Conservation (phyloP, 2,329 filamentous ascomycete genomes). For the Verticillium longisporum region DNA sequence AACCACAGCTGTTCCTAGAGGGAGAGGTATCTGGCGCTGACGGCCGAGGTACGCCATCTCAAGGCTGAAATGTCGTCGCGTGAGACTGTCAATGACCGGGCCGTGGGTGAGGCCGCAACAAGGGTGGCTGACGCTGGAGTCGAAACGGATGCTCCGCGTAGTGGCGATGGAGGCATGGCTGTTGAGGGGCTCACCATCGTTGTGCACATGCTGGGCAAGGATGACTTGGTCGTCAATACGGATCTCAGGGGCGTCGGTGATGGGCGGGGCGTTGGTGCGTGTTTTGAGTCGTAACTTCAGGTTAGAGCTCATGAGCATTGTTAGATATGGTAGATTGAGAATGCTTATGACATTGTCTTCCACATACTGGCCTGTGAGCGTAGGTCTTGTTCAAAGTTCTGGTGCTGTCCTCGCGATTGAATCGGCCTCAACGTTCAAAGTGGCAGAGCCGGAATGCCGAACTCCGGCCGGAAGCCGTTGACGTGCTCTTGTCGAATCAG, state of each 20-base stretch:
- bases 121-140: constrained; percentile 12
- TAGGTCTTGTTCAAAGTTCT: too few relatives aligned
- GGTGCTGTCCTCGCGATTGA: too few relatives aligned
- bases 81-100: constrained; percentile 8
- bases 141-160: constrained; percentile 12
- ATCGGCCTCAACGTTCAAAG: too few relatives aligned
- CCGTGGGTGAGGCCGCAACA: constrained; percentile 7
- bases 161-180: constrained; percentile 27
- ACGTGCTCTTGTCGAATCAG: not conserved
- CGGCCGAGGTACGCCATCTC: constrained; percentile 31
- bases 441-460: not conserved
- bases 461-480: not conserved
- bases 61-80: constrained; percentile 28
- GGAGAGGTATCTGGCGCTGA: constrained; percentile 31
- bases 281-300: too few relatives aligned
- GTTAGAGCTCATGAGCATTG: too few relatives aligned
- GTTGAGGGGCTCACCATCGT: constrained; percentile 44
- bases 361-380: too few relatives aligned
- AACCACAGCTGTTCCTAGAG: constrained; percentile 36
- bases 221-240: constrained; percentile 46
- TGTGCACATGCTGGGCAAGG: constrained; percentile 40
- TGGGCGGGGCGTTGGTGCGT: constrained; percentile 6
- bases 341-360: too few relatives aligned
- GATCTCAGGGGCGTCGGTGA: too few relatives aligned
- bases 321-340: too few relatives aligned